phyloP scores from a whole-genome alignment of 139 green algal species.

The Yamagishiella unicocca region DNA sequence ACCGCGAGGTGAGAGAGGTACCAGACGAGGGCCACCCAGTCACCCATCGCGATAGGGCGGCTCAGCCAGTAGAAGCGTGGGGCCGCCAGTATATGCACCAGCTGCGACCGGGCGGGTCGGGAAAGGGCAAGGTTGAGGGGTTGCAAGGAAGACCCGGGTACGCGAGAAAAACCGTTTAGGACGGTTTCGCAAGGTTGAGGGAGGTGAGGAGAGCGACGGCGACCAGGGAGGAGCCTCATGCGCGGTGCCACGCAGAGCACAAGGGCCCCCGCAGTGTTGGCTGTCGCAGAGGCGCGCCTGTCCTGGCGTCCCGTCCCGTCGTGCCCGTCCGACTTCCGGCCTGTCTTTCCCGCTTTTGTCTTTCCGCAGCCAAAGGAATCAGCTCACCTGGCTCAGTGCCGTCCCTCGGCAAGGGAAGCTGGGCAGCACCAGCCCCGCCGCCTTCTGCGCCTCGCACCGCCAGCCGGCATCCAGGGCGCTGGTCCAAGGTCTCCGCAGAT shows the following conservation, averaged over 20 bases:
- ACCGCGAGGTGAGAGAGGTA: background rate
- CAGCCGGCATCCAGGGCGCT: background rate
- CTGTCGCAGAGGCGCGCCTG: background rate
- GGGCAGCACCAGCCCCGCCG: background rate
- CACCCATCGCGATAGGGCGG: background rate
- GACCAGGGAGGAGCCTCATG: background rate
- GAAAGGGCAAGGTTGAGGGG: background rate
- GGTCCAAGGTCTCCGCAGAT: background rate
- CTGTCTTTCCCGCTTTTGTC: background rate
- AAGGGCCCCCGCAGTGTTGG: too few relatives aligned
- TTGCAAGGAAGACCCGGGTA: too few relatives aligned
- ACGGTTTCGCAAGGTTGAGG: too few relatives aligned
- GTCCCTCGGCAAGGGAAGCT: background rate
- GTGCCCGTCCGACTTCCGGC: background rate
- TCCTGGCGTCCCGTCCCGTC: background rate
- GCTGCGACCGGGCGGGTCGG: background rate
- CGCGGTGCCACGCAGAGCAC: too few relatives aligned
- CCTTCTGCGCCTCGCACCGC: background rate
- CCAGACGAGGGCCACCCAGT: background rate
- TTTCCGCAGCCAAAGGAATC: too few relatives aligned
- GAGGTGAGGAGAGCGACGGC: background rate
- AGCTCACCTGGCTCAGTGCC: background rate
- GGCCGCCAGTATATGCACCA: background rate
- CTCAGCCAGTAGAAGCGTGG: background rate
- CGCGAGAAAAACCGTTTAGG: too few relatives aligned